Base-by-base conservation (phyloP, 805 yeast genomes). In the Jamesozyma gamospora region DNA sequence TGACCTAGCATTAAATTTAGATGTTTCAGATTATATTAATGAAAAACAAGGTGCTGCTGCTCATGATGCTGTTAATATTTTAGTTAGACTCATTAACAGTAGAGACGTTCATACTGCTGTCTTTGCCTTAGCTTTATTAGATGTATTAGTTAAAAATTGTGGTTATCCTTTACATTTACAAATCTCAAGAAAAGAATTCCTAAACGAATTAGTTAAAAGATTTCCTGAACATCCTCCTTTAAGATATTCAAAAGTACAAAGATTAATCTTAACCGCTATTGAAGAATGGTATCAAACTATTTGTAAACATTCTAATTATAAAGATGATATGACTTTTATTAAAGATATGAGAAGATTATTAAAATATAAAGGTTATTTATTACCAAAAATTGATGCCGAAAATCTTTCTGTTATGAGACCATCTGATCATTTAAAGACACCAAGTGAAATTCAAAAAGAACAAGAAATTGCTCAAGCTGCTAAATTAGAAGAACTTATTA, bases 221-320 rank as follows among this genome's bases (percentile, higher is more conserved):
- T 92, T 92, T 65, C 97, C 97, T 2, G 96, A 88, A 56, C 76
- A 85, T 54, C 97, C 98, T 1, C 95, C 96, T 3, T 64, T 80
- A 45, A 75, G 88, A 29, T 86, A 83, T 62, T 70, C 90, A 15
- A 72, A 87, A 47, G 79, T 85, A 19, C 97, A 92, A 59, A 70
- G 86, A 56, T 70, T 87, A 51, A 77, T 90, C 46, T 70, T 92
- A 54, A 88, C 92, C 43, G 85, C 88, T 41, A 82, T 92, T 53
- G 95, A 90, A 62, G 97, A 92, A 62, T 92, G 99, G 99, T 79
- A 84, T 58, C 94, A 85, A 60, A 90, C 97, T 1, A 77, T 92
- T 40, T 90, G 96, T 63, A 78, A 79, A 53, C 86, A 92, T 39
- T 78, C 95, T 21, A 73, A 85, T 55, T 84, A 92, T 62, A 85